Evolutionary conservation across 2,329 filamentous ascomycete genomes (phyloP).

Genomic region (Aspergillus hortae): DNA sequence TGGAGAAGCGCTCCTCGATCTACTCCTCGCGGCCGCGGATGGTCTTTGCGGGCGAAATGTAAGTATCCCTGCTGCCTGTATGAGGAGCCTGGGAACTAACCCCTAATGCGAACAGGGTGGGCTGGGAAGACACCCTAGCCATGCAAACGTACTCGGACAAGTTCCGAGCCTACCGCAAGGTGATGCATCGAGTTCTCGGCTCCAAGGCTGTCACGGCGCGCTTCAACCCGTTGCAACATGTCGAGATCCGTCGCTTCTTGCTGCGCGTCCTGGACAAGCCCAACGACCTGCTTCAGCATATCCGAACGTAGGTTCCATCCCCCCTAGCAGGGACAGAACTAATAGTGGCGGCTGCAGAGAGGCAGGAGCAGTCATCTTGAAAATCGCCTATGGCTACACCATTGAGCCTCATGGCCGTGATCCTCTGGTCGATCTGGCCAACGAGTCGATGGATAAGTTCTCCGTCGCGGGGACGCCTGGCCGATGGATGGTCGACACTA

Average conservation of each 20-base stretch:
- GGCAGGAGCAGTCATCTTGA: constrained; percentile 39
- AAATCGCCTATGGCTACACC: constrained; percentile 37
- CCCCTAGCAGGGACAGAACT: background rate
- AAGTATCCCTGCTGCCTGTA: constrained; percentile 6
- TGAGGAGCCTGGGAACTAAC: background rate
- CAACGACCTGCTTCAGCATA: constrained; percentile 37
- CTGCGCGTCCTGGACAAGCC: constrained; percentile 41
- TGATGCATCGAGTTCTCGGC: constrained; percentile 44
- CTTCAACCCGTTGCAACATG: constrained; percentile 42
- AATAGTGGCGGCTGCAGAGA: constrained; percentile 18
- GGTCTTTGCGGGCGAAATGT: constrained; percentile 34
- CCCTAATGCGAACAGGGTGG: constrained; percentile 17
- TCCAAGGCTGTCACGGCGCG: constrained; percentile 36
- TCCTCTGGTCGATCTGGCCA: constrained; percentile 40
- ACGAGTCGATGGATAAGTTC: constrained; percentile 41
- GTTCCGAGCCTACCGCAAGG: constrained; percentile 43
- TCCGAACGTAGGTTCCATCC: constrained; percentile 25
- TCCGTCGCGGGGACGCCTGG: constrained; percentile 40
- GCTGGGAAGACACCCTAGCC: constrained; percentile 36
- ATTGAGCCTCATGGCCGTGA: constrained; percentile 22
- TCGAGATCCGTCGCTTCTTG: constrained; percentile 43
- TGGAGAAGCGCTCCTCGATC: constrained; percentile 27
- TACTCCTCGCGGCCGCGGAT: constrained; percentile 24
- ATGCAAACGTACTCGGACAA: constrained; percentile 34
- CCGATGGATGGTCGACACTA: constrained; percentile 44